Base-by-base conservation (phyloP, 352 stramenopile species). In the Pythium aquatile region DNA sequence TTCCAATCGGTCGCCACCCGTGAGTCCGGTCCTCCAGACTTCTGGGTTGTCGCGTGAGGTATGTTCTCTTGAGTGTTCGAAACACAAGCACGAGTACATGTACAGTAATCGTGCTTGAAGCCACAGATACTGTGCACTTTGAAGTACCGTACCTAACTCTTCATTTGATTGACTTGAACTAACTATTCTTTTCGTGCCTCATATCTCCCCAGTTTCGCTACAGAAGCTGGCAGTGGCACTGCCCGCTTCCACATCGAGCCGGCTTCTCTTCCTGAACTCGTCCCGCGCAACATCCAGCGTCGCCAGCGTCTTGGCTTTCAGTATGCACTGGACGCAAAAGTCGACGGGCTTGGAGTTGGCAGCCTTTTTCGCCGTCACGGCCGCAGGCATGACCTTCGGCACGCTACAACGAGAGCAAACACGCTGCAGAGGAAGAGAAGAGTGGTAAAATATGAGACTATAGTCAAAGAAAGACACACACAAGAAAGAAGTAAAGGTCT, bases 261-360 rank as follows among this genome's bases (percentile, higher is more conserved):
- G 1, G n/a, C 28, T 26, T 4, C 30, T 17, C 5, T 8, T 11
- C 28, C 5, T 56, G 3, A 56, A 6, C 11, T 40, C 49, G 7
- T 56, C 2, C 5, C 29, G 30, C 26, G 49, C 49, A 3, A 56
- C 30, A 1, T 17, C 16, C 6, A 40, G 1, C 10, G 49, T 40
- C 17, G 29, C n/a, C 4, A 20, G 26, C 28, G 49, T 7, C 28
- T 40, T 37, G 7, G 49, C 49, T 4, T 42, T 11, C 16, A 58
- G 30, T 20, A 58, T n/a, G 20, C 52, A 58, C 26, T 39, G 11
- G 16, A 58, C 42, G 20, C 52, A 58, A 32, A 58, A 58, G 17
- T 48, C 52, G 8, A 33, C 9, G 16, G 52, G 14, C 17, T 32
- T 16, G n/a, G 32, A 9, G 32, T 5, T 9, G 32, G 17, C 4